Base-by-base conservation (phyloP, 1,284 basidiomycete genomes). In the Tylopilus sp. region DNA sequence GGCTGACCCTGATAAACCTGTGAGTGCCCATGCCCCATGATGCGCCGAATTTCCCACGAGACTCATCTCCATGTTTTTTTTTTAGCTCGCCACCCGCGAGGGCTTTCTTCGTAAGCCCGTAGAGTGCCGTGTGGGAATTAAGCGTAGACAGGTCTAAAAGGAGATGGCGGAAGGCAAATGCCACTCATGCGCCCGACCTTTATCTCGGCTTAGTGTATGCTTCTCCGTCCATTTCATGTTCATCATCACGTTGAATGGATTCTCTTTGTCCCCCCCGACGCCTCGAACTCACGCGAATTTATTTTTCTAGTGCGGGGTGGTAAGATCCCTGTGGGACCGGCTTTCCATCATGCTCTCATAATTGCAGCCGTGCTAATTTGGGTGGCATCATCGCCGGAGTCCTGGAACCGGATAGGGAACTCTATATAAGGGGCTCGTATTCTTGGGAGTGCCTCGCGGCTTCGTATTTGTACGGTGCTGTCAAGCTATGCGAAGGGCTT, bases 41-140 rank as follows among this genome's bases (percentile, higher is more conserved):
- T 31, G 29, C 7, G 18, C 19, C 41, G 21, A 15, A 31, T 19
- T 44, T 44, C 53, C 48, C 51, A 41, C 19, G 28, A 36, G 30
- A n/a, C 42, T 46, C 35, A 49, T 45, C 30, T 48, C 15, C n/a
- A 6, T n/a, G n/a, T 23, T 23, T 23, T 40, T 11, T 33, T 40
- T 51, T 35, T 55, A 89, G 82, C 68, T 92, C 46, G 72, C 76
- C 28, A 88, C 83, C 1, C 69, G 78, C 25, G 89, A 92, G 66
- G 89, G 89, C 2, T 91, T 92, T 72, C 67, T 92, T 55, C 74
- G 88, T 57, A 91, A 90, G 70, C 87, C 86, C 0, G 64, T 85
- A 26, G 68, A 68, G 18, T 88, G 86, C 60, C 70, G 65, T 41
- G 81, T 89, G 42, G 86, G 87, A 30, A 76, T 89, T 60, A 81